Evolutionary conservation across 495 filamentous ascomycete species (phyloP).

Genomic region (Penicillium salamii): DNA sequence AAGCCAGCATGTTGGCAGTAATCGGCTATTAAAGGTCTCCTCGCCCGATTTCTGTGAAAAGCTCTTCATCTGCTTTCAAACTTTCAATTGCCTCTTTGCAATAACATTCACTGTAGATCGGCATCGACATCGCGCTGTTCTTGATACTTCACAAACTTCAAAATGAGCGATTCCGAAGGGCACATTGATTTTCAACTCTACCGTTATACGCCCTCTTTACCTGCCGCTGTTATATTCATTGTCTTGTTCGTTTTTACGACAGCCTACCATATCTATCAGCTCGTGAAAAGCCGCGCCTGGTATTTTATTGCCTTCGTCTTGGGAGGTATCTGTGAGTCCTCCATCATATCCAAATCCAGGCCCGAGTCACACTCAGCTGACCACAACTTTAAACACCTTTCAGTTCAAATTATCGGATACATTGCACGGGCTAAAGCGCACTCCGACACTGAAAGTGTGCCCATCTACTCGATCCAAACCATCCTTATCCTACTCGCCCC

Average conservation of each 20-base stretch:
- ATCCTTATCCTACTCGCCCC: conserved; percentile 40
- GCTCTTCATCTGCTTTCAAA: too few species aligned
- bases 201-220: conserved; percentile 9
- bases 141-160: too few species aligned
- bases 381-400: neutral
- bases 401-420: conserved; percentile 56
- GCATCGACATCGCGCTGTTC: too few species aligned
- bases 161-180: neutral
- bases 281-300: conserved; percentile 51
- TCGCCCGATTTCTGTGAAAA: too few species aligned
- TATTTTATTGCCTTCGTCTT: conserved; percentile 60
- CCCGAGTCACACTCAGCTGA: too few species aligned
- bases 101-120: too few species aligned
- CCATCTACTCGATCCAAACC: conserved; percentile 26
- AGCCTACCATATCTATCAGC: conserved; percentile 5
- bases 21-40: too few species aligned
- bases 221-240: conserved; percentile 5
- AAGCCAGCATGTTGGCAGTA: too few species aligned
- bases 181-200: conserved; percentile 5
- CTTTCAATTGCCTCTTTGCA: too few species aligned
- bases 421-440: conserved; percentile 23
- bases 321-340: conserved; percentile 53
- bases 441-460: conserved; percentile 5
- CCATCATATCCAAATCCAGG: too few species aligned
- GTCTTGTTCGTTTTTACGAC: conserved; percentile 20